phyloP scores from a whole-genome alignment of 2,329 filamentous ascomycete genomes.

The Didymella exigua region DNA sequence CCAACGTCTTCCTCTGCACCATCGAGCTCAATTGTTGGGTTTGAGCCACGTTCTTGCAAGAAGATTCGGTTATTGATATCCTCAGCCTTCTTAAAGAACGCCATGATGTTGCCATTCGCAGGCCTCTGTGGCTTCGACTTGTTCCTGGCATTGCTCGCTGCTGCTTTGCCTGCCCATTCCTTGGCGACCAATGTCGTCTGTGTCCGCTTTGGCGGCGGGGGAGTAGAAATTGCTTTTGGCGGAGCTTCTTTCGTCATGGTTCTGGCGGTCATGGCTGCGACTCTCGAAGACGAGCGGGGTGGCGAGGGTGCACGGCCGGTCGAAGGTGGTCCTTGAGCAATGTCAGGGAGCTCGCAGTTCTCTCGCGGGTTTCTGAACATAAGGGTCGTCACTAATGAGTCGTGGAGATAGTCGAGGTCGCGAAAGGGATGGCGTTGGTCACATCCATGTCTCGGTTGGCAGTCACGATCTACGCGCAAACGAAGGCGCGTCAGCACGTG shows the following conservation, averaged over 20 bases:
- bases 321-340: constrained; percentile 50
- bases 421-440: background rate
- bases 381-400: background rate
- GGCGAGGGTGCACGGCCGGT: constrained; percentile 61
- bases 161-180: constrained; percentile 40
- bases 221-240: constrained; percentile 20
- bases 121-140: constrained; percentile 50
- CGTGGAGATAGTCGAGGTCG: background rate
- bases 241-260: constrained; percentile 29
- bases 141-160: constrained; percentile 36
- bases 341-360: constrained; percentile 45
- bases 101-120: constrained; percentile 59
- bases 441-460: background rate
- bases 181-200: constrained; percentile 45
- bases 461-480: constrained; percentile 10
- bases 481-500: constrained; percentile 18
- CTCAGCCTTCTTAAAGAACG: constrained; percentile 61
- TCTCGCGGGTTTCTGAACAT: constrained; percentile 65
- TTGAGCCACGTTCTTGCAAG: constrained; percentile 37
- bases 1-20: constrained; percentile 35
- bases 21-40: constrained; percentile 27
- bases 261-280: constrained; percentile 31
- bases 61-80: constrained; percentile 49
- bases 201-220: constrained; percentile 30
- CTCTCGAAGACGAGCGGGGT: constrained; percentile 38